Conservation (phyloP, 495 filamentous ascomycete genomes). For the Astrothelium macrocarpum region DNA sequence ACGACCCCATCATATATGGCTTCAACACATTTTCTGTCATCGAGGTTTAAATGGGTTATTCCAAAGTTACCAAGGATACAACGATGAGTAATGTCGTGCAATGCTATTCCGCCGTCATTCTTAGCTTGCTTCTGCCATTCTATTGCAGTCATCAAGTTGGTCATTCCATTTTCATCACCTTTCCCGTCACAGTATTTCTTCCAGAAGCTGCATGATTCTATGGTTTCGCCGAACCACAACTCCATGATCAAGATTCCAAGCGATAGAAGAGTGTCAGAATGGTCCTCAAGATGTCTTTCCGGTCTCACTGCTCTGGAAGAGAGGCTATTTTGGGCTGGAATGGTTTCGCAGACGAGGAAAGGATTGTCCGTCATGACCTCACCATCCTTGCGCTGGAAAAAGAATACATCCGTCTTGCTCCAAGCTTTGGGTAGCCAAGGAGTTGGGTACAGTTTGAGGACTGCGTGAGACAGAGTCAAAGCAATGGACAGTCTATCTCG, state of each 20-base stretch:
- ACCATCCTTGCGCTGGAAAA: background rate
- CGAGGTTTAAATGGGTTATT: background rate
- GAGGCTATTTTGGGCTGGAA: background rate
- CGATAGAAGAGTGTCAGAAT: background rate
- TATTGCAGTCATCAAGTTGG: background rate
- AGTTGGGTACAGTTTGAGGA: background rate
- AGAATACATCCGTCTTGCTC: background rate
- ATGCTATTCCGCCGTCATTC: background rate
- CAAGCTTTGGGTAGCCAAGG: background rate
- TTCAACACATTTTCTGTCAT: background rate
- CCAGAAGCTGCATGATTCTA: constrained; percentile 1
- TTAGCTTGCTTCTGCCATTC: background rate
- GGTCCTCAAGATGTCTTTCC: background rate
- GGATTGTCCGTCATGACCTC: background rate
- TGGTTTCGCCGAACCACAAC: background rate
- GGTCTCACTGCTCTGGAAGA: background rate
- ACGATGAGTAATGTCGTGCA: constrained; percentile 3
- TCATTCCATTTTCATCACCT: background rate
- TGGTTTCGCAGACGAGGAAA: background rate
- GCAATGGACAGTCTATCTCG: background rate
- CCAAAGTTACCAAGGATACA: constrained; percentile 1
- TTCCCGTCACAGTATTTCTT: background rate
- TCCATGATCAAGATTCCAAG: background rate
- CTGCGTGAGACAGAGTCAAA: background rate
- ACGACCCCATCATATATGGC: background rate